Conservation (phyloP, 768 basidiomycete species). For the Tylopilus cervinicoccineus region DNA sequence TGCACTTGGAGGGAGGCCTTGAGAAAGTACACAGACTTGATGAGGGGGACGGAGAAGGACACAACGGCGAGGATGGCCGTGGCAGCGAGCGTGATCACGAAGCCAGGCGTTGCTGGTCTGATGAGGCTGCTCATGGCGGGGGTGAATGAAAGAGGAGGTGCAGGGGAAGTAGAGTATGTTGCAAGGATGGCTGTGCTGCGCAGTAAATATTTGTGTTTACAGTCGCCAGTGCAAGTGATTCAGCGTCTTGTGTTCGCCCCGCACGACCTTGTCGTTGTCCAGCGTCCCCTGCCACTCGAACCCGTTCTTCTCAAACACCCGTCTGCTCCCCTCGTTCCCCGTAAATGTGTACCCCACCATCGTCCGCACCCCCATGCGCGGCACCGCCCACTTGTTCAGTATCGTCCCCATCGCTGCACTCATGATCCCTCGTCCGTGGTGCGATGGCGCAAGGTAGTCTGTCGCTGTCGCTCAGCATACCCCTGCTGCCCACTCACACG, state of each 20-base stretch:
- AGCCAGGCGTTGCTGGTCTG: constrained; percentile 88
- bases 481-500: not conserved
- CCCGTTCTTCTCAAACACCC: constrained; percentile 67
- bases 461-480: constrained; percentile 1
- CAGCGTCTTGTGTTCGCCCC: constrained; percentile 36
- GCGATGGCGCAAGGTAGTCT: constrained; percentile 59
- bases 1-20: constrained; percentile 56
- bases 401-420: constrained; percentile 54
- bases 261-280: constrained; percentile 35
- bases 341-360: constrained; percentile 43
- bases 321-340: constrained; percentile 56
- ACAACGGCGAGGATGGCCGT: constrained; percentile 79
- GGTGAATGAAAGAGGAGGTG: not conserved
- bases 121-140: constrained; percentile 53
- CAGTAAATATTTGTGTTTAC: not conserved
- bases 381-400: constrained; percentile 57
- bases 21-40: constrained; percentile 90
- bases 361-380: constrained; percentile 53
- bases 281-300: constrained; percentile 42
- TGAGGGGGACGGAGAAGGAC: constrained; percentile 84
- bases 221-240: constrained; percentile 34
- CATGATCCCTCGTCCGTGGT: constrained; percentile 74
- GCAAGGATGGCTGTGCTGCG: constrained; percentile 17
- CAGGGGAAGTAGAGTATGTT: not conserved
- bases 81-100: constrained; percentile 76